Evolutionary conservation across 2,329 filamentous ascomycete species (phyloP).

Genomic region (Cylindrodendrum hubeiense): DNA sequence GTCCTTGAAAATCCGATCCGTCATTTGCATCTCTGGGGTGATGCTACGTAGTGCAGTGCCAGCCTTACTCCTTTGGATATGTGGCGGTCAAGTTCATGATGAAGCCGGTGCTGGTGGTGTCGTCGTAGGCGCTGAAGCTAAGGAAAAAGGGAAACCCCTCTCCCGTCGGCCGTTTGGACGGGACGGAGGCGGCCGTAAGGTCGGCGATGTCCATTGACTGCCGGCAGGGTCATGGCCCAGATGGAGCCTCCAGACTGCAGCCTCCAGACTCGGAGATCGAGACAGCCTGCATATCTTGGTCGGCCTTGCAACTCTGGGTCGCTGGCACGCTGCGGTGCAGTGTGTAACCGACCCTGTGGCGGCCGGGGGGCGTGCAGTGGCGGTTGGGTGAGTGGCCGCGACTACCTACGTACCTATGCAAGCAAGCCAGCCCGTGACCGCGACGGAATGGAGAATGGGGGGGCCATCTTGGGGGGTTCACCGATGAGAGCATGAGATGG

Average conservation of each 20-base stretch:
- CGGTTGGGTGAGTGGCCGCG: conserved; percentile 16
- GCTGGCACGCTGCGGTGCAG: background rate
- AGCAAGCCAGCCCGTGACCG: conserved; percentile 5
- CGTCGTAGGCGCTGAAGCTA: background rate
- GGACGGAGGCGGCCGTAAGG: background rate
- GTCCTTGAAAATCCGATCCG: conserved; percentile 11
- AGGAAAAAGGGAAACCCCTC: background rate
- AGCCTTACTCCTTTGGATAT: background rate
- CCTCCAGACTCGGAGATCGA: background rate
- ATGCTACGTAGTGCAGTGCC: background rate
- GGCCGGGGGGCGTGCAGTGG: conserved; percentile 19
- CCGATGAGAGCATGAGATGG: too few species aligned
- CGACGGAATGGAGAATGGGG: conserved; percentile 12
- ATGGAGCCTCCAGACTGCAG: too few species aligned
- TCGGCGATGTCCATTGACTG: background rate
- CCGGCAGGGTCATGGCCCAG: too few species aligned
- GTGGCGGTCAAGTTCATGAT: conserved; percentile 20
- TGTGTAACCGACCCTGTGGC: conserved; percentile 21
- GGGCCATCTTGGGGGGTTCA: conserved; percentile 8
- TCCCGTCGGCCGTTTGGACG: background rate
- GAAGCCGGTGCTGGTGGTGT: background rate
- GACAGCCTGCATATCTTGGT: too few species aligned
- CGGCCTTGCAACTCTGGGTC: too few species aligned
- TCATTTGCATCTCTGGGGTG: background rate
- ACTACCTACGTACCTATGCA: too few species aligned